Evolutionary conservation across 306 rosid species (phyloP).

Genomic region (Ziziphus jujuba): DNA sequence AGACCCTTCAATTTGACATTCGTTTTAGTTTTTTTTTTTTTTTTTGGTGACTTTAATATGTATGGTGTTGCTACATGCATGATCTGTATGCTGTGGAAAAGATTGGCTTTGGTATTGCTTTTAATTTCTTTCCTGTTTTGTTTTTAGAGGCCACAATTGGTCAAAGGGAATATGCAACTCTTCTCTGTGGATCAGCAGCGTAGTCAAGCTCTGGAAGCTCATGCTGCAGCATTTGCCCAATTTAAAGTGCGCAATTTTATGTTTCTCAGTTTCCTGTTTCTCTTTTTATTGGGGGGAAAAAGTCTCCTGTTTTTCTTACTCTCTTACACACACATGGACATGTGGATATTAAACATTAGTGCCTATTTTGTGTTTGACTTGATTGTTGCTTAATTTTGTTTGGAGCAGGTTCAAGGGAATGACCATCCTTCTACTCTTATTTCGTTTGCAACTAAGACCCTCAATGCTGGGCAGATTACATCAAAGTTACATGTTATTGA

Average conservation of each 20-base stretch:
- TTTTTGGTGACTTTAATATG: neutral
- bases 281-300: too few species aligned
- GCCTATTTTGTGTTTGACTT: neutral
- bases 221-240: constrained; percentile 96
- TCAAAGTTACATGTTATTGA: constrained; percentile 95
- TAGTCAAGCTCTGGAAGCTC: constrained; percentile 99
- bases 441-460: constrained; percentile 89
- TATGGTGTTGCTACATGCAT: constrained; percentile 8
- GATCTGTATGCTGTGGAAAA: neutral
- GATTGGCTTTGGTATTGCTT: constrained; percentile 9
- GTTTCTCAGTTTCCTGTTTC: constrained; percentile 2
- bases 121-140: constrained; percentile 24
- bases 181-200: constrained; percentile 97
- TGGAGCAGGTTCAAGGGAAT: constrained; percentile 83
- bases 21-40: too few species aligned
- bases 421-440: constrained; percentile 84
- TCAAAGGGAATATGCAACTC: constrained; percentile 98
- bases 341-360: neutral
- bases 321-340: neutral
- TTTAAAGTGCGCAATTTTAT: constrained; percentile 56
- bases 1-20: neutral
- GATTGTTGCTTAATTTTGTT: constrained; percentile 13
- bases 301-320: too few species aligned
- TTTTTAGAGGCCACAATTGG: constrained; percentile 87
- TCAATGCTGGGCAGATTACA: constrained; percentile 90